Percentiles rank a stretch among this genome's conserved stretches.
Conservation (phyloP, 768 basidiomycete species). For the Suillus sp. region DNA sequence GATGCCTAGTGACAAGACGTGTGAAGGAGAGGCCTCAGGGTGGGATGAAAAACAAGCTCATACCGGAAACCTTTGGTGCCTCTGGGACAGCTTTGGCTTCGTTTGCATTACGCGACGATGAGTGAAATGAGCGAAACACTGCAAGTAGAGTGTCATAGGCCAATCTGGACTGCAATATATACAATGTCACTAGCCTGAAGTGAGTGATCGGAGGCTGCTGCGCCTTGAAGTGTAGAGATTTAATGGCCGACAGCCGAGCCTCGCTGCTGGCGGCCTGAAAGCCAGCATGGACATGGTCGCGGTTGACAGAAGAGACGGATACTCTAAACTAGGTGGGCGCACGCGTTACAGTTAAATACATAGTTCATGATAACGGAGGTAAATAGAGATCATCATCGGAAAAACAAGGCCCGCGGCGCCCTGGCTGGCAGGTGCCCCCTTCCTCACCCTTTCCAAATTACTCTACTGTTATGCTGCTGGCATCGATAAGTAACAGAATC, state of each 20-base stretch:
- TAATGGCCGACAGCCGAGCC: constrained; percentile 26
- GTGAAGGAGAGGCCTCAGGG: background rate
- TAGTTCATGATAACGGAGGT: constrained; percentile 6
- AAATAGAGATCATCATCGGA: constrained; percentile 10
- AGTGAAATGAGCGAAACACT: constrained; percentile 36
- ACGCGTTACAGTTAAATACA: constrained; percentile 23
- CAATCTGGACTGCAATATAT: background rate
- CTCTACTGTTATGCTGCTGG: background rate
- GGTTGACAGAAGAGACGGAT: constrained; percentile 24
- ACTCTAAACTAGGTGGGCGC: constrained; percentile 14
- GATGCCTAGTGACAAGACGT: constrained; percentile 37
- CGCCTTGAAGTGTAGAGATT: constrained; percentile 17
- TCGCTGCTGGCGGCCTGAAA: constrained; percentile 30
- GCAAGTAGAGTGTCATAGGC: constrained; percentile 7
- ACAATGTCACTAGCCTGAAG: constrained; percentile 24
- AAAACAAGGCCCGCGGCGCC: constrained; percentile 3
- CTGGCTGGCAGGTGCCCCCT: background rate
- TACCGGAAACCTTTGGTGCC: constrained; percentile 30
- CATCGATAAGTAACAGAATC: background rate
- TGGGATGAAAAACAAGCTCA: constrained; percentile 9
- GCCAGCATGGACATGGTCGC: constrained; percentile 35
- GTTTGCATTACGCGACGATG: constrained; percentile 30
- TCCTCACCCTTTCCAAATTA: background rate
- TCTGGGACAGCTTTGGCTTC: constrained; percentile 17
- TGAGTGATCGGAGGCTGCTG: constrained; percentile 22